A percentile compares a stretch with the other conserved stretches of the same genome.
Conservation (phyloP, 148 eudicot species). For the Chenopodium formosanum region DNA sequence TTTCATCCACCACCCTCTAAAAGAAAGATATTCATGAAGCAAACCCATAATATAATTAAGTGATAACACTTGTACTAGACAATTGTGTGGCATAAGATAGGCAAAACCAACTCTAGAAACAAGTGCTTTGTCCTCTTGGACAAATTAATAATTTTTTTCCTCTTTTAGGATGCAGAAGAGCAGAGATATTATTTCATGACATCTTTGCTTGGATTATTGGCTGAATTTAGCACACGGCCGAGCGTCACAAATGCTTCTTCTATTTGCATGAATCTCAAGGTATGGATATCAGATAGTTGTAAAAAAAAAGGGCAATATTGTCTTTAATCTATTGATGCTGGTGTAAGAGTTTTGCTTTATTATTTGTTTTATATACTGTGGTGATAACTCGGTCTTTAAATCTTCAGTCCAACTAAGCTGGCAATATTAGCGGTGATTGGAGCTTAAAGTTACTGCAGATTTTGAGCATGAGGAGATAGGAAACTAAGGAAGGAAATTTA, state of each 20-base stretch:
- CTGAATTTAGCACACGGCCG: slow-evolving; percentile 78
- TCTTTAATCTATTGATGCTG: background rate
- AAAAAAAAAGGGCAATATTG: background rate
- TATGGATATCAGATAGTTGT: slow-evolving; percentile 25
- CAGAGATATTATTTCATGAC: slow-evolving; percentile 72
- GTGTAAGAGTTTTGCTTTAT: slow-evolving; percentile 4
- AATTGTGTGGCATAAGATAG: background rate
- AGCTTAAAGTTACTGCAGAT: background rate
- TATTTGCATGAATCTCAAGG: slow-evolving; percentile 74
- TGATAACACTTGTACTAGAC: background rate
- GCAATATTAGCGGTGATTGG: background rate
- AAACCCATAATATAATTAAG: background rate
- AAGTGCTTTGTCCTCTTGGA: too few relatives aligned
- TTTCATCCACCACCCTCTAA: background rate
- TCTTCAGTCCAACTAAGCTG: background rate
- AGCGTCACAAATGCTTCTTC: slow-evolving; percentile 67
- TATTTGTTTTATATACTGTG: background rate
- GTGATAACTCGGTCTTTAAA: background rate
- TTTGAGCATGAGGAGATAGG: background rate
- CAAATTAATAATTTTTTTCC: background rate
- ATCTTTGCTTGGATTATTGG: slow-evolving; percentile 69
- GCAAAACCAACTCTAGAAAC: too few relatives aligned
- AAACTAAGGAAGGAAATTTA: background rate
- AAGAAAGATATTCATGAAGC: background rate
- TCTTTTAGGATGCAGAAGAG: slow-evolving; percentile 72